These are phyloP conservation scores for Fusarium sp. DNA, from an alignment of 2,329 filamentous ascomycete genomes.

Conservation along the genomic window DNA sequence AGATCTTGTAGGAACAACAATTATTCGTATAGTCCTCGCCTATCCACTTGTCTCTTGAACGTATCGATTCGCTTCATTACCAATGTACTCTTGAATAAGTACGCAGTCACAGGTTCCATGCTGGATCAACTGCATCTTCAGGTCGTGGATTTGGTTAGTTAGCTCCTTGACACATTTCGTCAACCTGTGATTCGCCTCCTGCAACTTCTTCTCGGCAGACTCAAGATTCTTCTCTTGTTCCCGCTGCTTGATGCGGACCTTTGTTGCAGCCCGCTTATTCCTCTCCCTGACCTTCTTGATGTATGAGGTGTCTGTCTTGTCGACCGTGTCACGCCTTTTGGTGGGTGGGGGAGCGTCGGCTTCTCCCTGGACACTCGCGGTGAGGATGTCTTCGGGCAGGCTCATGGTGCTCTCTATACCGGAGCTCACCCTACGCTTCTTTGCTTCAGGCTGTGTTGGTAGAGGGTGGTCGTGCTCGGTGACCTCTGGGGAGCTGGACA, in stretches of 20 bases:
- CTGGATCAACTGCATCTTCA: background rate
- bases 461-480: background rate
- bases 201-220: background rate
- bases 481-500: background rate
- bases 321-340: background rate
- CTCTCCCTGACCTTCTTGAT: background rate
- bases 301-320: background rate
- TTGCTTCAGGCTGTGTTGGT: background rate
- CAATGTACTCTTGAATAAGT: background rate
- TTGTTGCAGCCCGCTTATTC: background rate
- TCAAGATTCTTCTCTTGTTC: background rate
- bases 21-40: background rate
- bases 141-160: background rate
- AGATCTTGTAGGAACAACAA: background rate
- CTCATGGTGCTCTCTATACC: background rate
- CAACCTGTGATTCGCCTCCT: background rate
- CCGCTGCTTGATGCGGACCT: background rate
- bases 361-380: background rate
- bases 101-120: background rate
- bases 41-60: background rate
- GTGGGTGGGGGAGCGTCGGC: fast-evolving
- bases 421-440: background rate
- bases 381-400: background rate
- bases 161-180: background rate
- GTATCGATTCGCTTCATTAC: background rate